Percentiles rank a stretch among this genome's conserved stretches.
phyloP scores from a whole-genome alignment of 768 basidiomycete genomes.

The Russula dissimulans region DNA sequence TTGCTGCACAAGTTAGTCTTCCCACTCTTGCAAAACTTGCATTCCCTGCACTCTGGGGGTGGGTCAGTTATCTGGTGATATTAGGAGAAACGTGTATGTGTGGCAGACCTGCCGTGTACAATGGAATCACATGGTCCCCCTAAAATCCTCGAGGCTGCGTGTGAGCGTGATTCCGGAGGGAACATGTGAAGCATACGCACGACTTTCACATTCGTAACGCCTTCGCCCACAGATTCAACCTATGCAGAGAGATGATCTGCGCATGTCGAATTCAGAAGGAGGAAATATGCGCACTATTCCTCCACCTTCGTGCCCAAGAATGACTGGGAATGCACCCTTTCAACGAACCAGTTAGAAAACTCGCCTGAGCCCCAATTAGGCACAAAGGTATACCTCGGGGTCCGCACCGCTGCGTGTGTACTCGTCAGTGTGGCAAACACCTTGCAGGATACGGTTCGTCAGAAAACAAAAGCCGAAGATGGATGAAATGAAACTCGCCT shows the following conservation, averaged over 20 bases:
- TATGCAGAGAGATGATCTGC: constrained; percentile 24
- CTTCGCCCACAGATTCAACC: constrained; percentile 97
- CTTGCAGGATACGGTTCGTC: constrained; percentile 28
- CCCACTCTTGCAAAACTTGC: constrained; percentile 97
- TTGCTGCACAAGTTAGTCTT: constrained; percentile 98
- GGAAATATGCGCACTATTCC: constrained; percentile 56
- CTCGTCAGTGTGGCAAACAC: constrained; percentile 97
- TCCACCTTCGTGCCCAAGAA: constrained; percentile 93
- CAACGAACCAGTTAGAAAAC: background rate
- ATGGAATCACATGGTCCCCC: constrained; percentile 96
- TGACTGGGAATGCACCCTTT: constrained; percentile 83
- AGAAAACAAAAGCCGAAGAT: background rate
- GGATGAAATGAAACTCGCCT: constrained; percentile 37
- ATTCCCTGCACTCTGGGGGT: constrained; percentile 71
- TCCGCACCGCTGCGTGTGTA: constrained; percentile 96
- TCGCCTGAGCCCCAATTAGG: background rate
- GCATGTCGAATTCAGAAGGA: background rate
- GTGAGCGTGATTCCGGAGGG: background rate
- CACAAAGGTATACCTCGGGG: constrained; percentile 56
- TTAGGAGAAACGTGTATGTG: background rate
- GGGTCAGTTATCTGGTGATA: background rate
- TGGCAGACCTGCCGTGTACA: constrained; percentile 78
- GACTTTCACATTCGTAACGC: constrained; percentile 70
- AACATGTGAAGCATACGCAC: constrained; percentile 28
- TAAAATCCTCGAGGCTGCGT: constrained; percentile 17